These are phyloP conservation scores for Zymoseptoria passerinii DNA, from an alignment of 2,329 filamentous ascomycete genomes.

Conservation along the genomic window DNA sequence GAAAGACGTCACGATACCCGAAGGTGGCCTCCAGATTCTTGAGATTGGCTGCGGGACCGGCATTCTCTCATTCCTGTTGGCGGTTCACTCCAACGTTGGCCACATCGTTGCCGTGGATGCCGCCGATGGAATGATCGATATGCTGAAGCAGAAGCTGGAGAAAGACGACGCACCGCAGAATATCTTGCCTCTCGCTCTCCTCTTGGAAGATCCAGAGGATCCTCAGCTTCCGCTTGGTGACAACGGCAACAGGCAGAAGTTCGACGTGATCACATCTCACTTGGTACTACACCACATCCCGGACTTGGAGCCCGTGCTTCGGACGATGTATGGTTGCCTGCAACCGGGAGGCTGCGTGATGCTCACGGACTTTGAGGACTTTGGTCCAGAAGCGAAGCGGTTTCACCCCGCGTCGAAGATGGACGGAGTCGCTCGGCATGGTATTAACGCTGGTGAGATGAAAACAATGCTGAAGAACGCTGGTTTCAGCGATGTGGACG, in stretches of 20 bases:
- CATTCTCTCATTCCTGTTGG: constrained; percentile 19
- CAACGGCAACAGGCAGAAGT: constrained; percentile 12
- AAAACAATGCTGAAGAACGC: constrained; percentile 11
- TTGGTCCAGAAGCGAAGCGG: constrained; percentile 18
- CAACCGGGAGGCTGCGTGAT: constrained; percentile 16
- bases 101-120: constrained; percentile 20
- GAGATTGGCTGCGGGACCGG: constrained; percentile 24
- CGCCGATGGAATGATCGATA: constrained; percentile 22
- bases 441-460: constrained; percentile 18
- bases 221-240: constrained; percentile 9
- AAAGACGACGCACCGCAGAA: constrained; percentile 14
- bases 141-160: constrained; percentile 15
- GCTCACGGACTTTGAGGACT: constrained; percentile 23
- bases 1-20: background rate
- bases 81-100: constrained; percentile 8
- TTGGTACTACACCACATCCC: constrained; percentile 23
- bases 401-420: constrained; percentile 21
- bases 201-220: constrained; percentile 21
- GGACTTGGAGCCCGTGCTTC: constrained; percentile 14
- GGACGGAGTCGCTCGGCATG: constrained; percentile 21
- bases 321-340: constrained; percentile 20
- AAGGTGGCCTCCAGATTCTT: constrained; percentile 10
- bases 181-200: constrained; percentile 17
- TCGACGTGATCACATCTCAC: constrained; percentile 22
- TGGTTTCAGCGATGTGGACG: constrained; percentile 17